Conservation (phyloP, 2,329 filamentous ascomycete genomes). For the Pseudocercospora crystallina region DNA sequence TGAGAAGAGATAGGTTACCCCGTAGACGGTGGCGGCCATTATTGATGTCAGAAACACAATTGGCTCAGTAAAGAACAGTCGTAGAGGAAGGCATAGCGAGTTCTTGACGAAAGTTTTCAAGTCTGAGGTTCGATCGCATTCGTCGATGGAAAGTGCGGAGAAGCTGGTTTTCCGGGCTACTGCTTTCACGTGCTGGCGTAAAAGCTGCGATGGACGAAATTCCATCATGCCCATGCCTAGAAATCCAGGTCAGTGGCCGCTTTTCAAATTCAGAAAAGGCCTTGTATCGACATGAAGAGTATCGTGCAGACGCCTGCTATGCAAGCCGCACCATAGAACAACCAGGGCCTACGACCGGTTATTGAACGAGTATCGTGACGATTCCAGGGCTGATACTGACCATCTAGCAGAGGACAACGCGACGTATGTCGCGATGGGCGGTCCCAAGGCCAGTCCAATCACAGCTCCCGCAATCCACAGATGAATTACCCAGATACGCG, state of each 20-base stretch:
- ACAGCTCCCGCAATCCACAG: constrained; percentile 47
- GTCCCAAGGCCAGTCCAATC: constrained; percentile 45
- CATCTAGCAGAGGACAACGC: constrained; percentile 18
- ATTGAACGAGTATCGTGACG: no score
- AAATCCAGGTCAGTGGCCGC: no score
- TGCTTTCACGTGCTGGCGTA: constrained; percentile 36
- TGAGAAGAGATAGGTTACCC: constrained; percentile 43
- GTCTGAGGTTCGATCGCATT: constrained; percentile 40
- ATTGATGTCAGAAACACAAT: constrained; percentile 46
- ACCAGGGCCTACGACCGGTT: constrained; percentile 41
- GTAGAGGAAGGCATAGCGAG: constrained; percentile 30
- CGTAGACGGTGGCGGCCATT: constrained; percentile 46
- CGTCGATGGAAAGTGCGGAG: constrained; percentile 31
- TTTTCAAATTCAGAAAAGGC: no score
- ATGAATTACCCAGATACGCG: constrained; percentile 49
- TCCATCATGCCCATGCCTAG: constrained; percentile 40
- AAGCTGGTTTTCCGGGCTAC: constrained; percentile 31
- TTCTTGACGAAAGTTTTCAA: constrained; percentile 36
- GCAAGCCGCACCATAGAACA: constrained; percentile 46
- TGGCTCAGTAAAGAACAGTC: constrained; percentile 49
- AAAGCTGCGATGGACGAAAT: constrained; percentile 44
- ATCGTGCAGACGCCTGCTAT: constrained; percentile 30
- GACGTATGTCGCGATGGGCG: constrained; percentile 41
- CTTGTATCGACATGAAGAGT: no score
- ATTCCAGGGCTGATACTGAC: constrained; percentile 1